Evolutionary conservation across 1,139 yeast species (phyloP), one percentile per base, ranked within the genome.

Genomic region (Torulaspora globosa): DNA sequence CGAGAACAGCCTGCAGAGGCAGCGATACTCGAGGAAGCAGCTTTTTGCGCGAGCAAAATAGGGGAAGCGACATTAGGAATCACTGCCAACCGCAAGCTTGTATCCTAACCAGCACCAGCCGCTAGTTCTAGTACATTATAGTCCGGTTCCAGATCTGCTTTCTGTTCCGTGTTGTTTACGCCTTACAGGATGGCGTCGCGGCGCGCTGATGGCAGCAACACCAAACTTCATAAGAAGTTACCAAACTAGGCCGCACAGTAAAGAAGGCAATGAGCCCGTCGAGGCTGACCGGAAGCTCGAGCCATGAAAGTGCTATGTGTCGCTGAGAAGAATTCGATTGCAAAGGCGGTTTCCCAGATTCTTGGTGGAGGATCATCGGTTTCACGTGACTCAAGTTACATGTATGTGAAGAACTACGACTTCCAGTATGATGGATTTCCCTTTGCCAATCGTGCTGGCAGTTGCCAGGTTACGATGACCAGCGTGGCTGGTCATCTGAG

Each of bases 301-400:
- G 42, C 19, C n/a, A 83, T 84, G 89, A 81, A 72, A 60, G 79
- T 94, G 5, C 76, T 94, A 45, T 92, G 97, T 68, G 97, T 94
- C 49, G 98, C 99, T 1, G 99, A 94, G 69, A 94, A 94, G 68
- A 95, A 95, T 46, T 86, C 96, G 1, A 92, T 94, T 43, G 95
- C 97, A 8, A 87, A 84, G 62, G 85, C 89, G 21, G 92, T 94
- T 11, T 79, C 96, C 0, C 64, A 68, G 27, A 81, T 83, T 1
- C 74, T 92, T 3, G 81, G 92, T 18, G 96, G 96, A 5, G 95
- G 95, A 0, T 62, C 75, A 3, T 70, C 74, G 26, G 61, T 63
- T 7, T 62, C 74, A 40, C 68, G 85, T 36, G 68, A 73, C 42
- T 72, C 86, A 2, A 66, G 69, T 2, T 78, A 77, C 60, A 82